A percentile compares a stretch with the other conserved stretches of the same genome.
Evolutionary conservation across 371 early-diverging fungal genomes (phyloP).

Genomic region (Mucor circinelloides): DNA sequence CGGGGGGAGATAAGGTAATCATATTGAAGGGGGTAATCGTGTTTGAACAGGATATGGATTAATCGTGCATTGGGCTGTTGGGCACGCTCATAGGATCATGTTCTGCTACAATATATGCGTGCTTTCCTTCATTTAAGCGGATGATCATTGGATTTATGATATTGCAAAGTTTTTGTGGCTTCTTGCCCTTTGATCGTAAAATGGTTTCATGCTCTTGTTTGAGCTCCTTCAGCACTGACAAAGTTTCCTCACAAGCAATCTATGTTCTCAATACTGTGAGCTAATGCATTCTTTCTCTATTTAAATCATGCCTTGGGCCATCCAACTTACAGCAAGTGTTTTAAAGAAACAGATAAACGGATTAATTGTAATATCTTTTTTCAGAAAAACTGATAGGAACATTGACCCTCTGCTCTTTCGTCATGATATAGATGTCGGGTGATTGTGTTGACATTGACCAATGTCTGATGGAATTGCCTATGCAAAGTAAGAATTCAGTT

Average conservation of each 20-base stretch:
- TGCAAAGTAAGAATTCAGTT: slow-evolving; percentile 27
- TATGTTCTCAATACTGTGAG: slow-evolving; percentile 29
- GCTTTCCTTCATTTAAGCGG: slow-evolving; percentile 31
- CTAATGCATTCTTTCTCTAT: too few relatives aligned
- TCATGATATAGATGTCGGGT: slow-evolving; percentile 31
- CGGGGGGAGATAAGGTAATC: too few relatives aligned
- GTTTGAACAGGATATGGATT: too few relatives aligned
- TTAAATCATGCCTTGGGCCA: slow-evolving; percentile 28
- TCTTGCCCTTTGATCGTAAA: slow-evolving; percentile 31
- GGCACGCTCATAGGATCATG: slow-evolving; percentile 28
- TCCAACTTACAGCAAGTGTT: slow-evolving; percentile 35
- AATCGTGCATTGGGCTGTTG: slow-evolving; percentile 25
- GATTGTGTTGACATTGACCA: slow-evolving; percentile 35
- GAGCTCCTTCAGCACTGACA: slow-evolving; percentile 21
- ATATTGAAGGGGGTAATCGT: too few relatives aligned
- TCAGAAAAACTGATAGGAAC: slow-evolving; percentile 26
- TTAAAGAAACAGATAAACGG: slow-evolving; percentile 35
- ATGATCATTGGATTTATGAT: slow-evolving; percentile 27
- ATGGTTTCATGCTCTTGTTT: slow-evolving; percentile 26
- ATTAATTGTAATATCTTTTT: slow-evolving; percentile 27
- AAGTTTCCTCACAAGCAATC: slow-evolving; percentile 30
- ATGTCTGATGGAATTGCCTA: slow-evolving; percentile 29
- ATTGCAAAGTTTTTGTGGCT: slow-evolving; percentile 25
- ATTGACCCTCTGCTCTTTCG: slow-evolving; percentile 36
- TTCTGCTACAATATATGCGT: slow-evolving; percentile 23